These are phyloP conservation scores for Hyphopichia wangnamkhiaoensis DNA, from an alignment of 1,139 yeast genomes.

Conservation along the genomic window DNA sequence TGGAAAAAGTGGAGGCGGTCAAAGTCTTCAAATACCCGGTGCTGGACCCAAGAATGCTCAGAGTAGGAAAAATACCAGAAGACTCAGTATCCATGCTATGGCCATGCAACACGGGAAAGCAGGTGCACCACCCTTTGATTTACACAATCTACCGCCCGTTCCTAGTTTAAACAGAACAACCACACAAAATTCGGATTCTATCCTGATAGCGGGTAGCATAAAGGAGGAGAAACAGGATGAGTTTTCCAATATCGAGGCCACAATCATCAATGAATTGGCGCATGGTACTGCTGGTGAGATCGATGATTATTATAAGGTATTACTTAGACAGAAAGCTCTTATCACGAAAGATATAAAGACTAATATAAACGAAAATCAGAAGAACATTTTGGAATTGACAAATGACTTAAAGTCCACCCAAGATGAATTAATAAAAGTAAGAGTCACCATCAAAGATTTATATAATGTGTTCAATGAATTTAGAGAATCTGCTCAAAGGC, in stretches of 20 bases:
- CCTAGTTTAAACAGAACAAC: conserved; percentile 28
- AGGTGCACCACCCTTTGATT: conserved; percentile 29
- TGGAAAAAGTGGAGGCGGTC: conserved; percentile 6
- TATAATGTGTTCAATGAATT: conserved; percentile 66
- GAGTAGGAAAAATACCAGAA: conserved; percentile 30
- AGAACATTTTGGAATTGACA: conserved; percentile 69
- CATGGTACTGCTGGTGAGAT: conserved; percentile 75
- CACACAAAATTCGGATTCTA: conserved; percentile 9
- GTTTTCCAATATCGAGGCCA: conserved; percentile 23
- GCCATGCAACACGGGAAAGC: conserved; percentile 34
- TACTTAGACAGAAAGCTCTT: conserved; percentile 52
- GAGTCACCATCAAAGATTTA: conserved; percentile 62
- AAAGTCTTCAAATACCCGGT: conserved; percentile 12
- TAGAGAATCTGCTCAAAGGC: conserved; percentile 65
- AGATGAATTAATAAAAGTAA: conserved; percentile 60
- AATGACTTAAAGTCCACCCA: conserved; percentile 64
- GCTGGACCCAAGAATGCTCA: conserved; percentile 13
- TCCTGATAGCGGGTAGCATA: conserved; percentile 4
- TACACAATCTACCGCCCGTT: conserved; percentile 38
- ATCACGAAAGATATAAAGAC: conserved; percentile 66
- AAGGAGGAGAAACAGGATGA: conserved; percentile 9
- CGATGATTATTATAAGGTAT: conserved; percentile 64
- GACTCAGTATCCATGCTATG: conserved; percentile 47
- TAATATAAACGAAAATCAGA: conserved; percentile 70
- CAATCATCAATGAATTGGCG: conserved; percentile 54